These are phyloP conservation scores for Scytalidium sp. DNA, from an alignment of 2,329 filamentous ascomycete genomes.

Conservation along the genomic window DNA sequence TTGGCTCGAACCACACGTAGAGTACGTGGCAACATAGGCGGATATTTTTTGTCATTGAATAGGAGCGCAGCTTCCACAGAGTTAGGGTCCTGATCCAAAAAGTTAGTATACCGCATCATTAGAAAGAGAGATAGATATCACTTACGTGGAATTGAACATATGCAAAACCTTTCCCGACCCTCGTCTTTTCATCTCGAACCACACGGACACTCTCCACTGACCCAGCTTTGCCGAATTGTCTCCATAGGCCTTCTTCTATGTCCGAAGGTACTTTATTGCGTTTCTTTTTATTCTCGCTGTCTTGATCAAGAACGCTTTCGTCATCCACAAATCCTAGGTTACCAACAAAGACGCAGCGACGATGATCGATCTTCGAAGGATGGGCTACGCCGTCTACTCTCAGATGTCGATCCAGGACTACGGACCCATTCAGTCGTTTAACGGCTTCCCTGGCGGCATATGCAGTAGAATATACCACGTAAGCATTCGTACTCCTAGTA, in stretches of 20 bases:
- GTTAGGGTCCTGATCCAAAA: constrained; percentile 64
- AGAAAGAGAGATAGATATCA: constrained; percentile 11
- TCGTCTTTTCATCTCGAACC: constrained; percentile 81
- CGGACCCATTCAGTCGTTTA: constrained; percentile 75
- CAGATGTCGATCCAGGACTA: constrained; percentile 82
- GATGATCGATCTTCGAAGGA: constrained; percentile 77
- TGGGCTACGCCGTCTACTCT: constrained; percentile 90
- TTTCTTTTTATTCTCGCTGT: constrained; percentile 68
- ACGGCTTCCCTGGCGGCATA: constrained; percentile 74
- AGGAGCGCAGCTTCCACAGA: constrained; percentile 87
- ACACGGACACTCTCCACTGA: constrained; percentile 92
- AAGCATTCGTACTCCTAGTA: constrained; percentile 90
- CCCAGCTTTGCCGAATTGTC: constrained; percentile 72
- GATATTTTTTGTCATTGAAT: constrained; percentile 87
- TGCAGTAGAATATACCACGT: constrained; percentile 79
- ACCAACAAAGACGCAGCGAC: constrained; percentile 91
- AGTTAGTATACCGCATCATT: constrained; percentile 14
- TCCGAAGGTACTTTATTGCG: constrained; percentile 75
- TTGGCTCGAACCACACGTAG: constrained; percentile 80
- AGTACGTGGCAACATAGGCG: constrained; percentile 85
- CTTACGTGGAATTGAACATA: constrained; percentile 89
- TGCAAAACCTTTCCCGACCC: constrained; percentile 94
- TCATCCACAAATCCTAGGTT: constrained; percentile 97
- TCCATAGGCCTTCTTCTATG: constrained; percentile 90
- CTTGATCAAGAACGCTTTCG: constrained; percentile 67